phyloP scores from a whole-genome alignment of 352 stramenopile species.

The Globisporangium carolinianum region DNA sequence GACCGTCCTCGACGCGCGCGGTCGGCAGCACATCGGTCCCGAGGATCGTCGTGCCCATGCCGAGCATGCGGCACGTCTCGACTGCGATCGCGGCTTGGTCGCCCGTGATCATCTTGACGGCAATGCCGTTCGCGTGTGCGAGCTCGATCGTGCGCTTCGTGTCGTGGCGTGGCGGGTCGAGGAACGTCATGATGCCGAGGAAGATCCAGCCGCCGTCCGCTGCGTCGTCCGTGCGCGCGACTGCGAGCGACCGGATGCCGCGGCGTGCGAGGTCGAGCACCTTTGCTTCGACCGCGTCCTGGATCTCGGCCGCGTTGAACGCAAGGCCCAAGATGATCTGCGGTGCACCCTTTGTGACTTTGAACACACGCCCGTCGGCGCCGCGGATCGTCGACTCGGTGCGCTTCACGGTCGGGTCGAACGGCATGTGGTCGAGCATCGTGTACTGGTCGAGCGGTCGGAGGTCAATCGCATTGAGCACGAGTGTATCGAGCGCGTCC shows the following conservation, averaged over 20 bases:
- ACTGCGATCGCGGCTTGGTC: constrained; percentile 92
- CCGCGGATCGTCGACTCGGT: constrained; percentile 89
- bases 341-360: constrained; percentile 93
- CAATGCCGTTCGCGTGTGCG: constrained; percentile 87
- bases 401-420: constrained; percentile 85
- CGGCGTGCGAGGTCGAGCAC: constrained; percentile 86
- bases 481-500: constrained; percentile 92
- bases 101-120: constrained; percentile 97
- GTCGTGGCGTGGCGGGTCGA: constrained; percentile 94
- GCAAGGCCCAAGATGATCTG: constrained; percentile 88
- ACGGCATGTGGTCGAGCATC: constrained; percentile 75
- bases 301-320: constrained; percentile 69
- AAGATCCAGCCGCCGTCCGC: constrained; percentile 89
- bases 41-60: constrained; percentile 86
- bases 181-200: constrained; percentile 92
- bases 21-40: constrained; percentile 68
- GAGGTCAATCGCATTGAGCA: constrained; percentile 82
- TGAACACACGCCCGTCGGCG: constrained; percentile 80
- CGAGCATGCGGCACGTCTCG: constrained; percentile 89
- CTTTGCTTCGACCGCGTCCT: constrained; percentile 78
- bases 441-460: constrained; percentile 80
- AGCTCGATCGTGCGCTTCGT: constrained; percentile 91
- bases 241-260: constrained; percentile 85
- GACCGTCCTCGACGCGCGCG: constrained; percentile 49
- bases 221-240: constrained; percentile 70